These are phyloP conservation scores for Fusarium miscanthi DNA, from an alignment of 2,329 filamentous ascomycete genomes.

Conservation along the genomic window DNA sequence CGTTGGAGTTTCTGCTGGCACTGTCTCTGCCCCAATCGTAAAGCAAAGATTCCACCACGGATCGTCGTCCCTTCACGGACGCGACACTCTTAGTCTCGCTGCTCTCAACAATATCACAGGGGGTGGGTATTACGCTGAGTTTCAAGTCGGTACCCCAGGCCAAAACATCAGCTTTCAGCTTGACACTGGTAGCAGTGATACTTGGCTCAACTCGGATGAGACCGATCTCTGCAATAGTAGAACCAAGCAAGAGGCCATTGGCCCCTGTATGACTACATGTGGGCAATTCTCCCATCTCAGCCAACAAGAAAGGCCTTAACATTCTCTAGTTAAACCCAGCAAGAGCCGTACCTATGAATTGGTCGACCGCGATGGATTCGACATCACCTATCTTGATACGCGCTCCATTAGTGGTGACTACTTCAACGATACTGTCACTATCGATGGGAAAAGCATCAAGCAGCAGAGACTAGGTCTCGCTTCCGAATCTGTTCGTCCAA, in stretches of 20 bases:
- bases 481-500: slow-evolving; percentile 58
- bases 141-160: slow-evolving; percentile 68
- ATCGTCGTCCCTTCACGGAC: slow-evolving; percentile 36
- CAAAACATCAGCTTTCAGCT: slow-evolving; percentile 66
- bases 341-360: slow-evolving; percentile 61
- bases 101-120: slow-evolving; percentile 64
- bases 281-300: slow-evolving; percentile 29
- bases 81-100: slow-evolving; percentile 49
- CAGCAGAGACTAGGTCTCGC: slow-evolving; percentile 68
- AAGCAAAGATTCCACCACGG: slow-evolving; percentile 23
- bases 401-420: slow-evolving; percentile 67
- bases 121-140: slow-evolving; percentile 67
- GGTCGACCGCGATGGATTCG: slow-evolving; percentile 59
- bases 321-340: slow-evolving; percentile 51
- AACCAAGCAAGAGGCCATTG: slow-evolving; percentile 50
- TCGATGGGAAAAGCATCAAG: slow-evolving; percentile 60
- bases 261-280: slow-evolving; percentile 53
- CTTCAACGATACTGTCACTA: slow-evolving; percentile 65
- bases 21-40: slow-evolving; percentile 37
- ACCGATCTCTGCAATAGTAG: slow-evolving; percentile 68
- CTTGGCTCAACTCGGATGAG: slow-evolving; percentile 68
- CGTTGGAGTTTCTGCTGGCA: slow-evolving; percentile 41
- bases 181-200: slow-evolving; percentile 73
- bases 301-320: background rate
- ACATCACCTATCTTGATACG: slow-evolving; percentile 71